Evolutionary conservation across 2,329 filamentous ascomycete species (phyloP).

Genomic region (Aschersonia sp.): DNA sequence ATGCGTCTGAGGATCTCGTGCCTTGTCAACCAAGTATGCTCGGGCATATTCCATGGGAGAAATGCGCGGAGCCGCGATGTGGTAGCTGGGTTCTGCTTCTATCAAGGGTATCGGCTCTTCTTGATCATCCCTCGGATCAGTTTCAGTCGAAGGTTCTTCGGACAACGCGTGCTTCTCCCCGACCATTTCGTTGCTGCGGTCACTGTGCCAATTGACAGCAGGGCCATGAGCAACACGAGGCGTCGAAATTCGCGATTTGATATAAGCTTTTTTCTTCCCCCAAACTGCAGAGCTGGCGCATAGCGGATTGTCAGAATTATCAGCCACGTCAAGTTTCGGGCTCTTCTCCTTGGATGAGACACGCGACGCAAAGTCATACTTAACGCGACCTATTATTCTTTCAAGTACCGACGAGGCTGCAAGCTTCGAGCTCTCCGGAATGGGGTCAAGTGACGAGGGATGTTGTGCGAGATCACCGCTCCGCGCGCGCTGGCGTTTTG

Average conservation of each 20-base stretch:
- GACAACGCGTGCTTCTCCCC: not conserved
- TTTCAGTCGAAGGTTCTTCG: not conserved
- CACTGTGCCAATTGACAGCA: not conserved
- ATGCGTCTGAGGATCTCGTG: slow-evolving; percentile 11
- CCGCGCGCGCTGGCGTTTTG: slow-evolving; percentile 2
- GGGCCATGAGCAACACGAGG: slow-evolving; percentile 2
- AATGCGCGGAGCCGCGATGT: slow-evolving; percentile 12
- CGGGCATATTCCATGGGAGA: slow-evolving; percentile 26
- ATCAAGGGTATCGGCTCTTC: too few relatives aligned
- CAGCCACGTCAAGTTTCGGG: not conserved
- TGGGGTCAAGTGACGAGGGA: slow-evolving; percentile 15
- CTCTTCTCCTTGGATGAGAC: not conserved
- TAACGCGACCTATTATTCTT: slow-evolving; percentile 14
- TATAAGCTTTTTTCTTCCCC: slow-evolving; percentile 4
- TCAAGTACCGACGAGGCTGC: slow-evolving; percentile 9
- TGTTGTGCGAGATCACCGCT: slow-evolving; percentile 8
- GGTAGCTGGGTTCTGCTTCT: not conserved
- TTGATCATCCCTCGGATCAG: too few relatives aligned
- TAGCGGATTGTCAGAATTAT: not conserved
- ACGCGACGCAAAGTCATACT: not conserved
- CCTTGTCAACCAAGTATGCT: slow-evolving; percentile 18
- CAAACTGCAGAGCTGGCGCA: slow-evolving; percentile 2
- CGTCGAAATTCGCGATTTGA: slow-evolving; percentile 13
- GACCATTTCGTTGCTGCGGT: not conserved
- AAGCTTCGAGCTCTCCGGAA: slow-evolving; percentile 14